phyloP scores from a whole-genome alignment of 306 rosid genomes.

The Cucumis cinereus region DNA sequence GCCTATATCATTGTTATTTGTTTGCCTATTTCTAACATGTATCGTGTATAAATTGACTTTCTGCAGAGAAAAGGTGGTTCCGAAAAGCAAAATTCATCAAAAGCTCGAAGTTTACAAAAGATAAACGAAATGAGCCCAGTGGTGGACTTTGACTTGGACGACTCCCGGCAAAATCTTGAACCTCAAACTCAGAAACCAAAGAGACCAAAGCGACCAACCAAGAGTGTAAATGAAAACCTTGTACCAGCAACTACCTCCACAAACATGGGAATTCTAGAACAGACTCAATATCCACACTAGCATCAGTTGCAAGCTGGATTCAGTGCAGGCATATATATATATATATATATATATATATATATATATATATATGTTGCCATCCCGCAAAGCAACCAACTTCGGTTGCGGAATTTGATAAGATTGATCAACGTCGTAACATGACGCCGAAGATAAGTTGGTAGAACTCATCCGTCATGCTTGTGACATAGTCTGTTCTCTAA shows the following conservation, averaged over 20 bases:
- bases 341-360: too few relatives aligned
- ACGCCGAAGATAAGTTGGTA: not conserved
- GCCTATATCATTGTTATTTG: not conserved
- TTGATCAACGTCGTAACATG: not conserved
- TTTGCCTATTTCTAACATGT: not conserved
- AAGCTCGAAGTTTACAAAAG: constrained; percentile 32
- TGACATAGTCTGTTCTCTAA: not conserved
- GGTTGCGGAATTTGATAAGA: not conserved
- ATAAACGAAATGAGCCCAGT: constrained; percentile 20
- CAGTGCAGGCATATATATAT: not conserved
- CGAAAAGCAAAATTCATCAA: constrained; percentile 31
- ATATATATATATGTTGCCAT: not conserved
- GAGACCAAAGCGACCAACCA: constrained; percentile 64
- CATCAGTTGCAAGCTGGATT: not conserved
- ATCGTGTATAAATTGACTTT: not conserved
- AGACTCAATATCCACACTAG: constrained; percentile 12
- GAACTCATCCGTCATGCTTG: not conserved
- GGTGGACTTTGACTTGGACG: constrained; percentile 35
- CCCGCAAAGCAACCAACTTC: not conserved
- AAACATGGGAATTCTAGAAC: constrained; percentile 21
- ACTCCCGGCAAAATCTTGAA: constrained; percentile 27
- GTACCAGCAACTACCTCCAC: constrained; percentile 37
- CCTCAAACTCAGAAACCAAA: constrained; percentile 32
- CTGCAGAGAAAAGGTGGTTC: constrained; percentile 55
- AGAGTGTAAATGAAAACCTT: constrained; percentile 47